Evolutionary conservation across 352 stramenopile species (phyloP).

Genomic region (Phytophthora tentaculata): DNA sequence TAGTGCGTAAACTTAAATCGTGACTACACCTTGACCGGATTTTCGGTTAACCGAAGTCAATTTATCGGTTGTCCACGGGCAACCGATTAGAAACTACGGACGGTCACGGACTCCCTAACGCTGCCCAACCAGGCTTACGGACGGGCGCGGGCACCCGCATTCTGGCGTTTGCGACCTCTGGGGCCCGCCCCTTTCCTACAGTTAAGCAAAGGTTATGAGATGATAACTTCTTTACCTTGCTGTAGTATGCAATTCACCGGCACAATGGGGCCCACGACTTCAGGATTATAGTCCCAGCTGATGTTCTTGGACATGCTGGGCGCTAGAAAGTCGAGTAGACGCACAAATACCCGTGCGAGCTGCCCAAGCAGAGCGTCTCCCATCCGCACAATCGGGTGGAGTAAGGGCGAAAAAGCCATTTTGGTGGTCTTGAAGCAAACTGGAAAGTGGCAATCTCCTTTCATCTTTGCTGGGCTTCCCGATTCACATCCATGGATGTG

Average conservation of each 20-base stretch:
- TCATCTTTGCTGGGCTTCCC: background rate
- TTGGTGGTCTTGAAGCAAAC: slow-evolving; percentile 1
- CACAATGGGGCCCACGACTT: slow-evolving; percentile 30
- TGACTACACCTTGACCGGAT: too few relatives aligned
- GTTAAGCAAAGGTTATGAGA: slow-evolving; percentile 13
- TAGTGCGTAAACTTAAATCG: too few relatives aligned
- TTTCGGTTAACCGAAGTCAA: too few relatives aligned
- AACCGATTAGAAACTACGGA: too few relatives aligned
- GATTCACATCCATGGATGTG: background rate
- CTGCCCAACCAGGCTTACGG: too few relatives aligned
- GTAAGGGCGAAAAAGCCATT: background rate
- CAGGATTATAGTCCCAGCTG: slow-evolving; percentile 25
- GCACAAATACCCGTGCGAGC: slow-evolving; percentile 12
- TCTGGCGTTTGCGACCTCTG: too few relatives aligned
- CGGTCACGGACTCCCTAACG: too few relatives aligned
- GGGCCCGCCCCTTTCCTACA: slow-evolving; percentile 69
- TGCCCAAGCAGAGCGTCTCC: slow-evolving; percentile 23
- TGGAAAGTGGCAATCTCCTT: slow-evolving; percentile 2
- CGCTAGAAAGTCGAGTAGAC: background rate
- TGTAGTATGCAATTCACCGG: slow-evolving; percentile 34
- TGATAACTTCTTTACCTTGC: slow-evolving; percentile 1
- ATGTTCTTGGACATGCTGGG: slow-evolving; percentile 21
- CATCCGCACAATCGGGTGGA: slow-evolving; percentile 3
- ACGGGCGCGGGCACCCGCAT: too few relatives aligned
- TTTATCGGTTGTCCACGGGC: too few relatives aligned